Conservation (phyloP, 768 basidiomycete genomes). For the Mycena capillaripes region DNA sequence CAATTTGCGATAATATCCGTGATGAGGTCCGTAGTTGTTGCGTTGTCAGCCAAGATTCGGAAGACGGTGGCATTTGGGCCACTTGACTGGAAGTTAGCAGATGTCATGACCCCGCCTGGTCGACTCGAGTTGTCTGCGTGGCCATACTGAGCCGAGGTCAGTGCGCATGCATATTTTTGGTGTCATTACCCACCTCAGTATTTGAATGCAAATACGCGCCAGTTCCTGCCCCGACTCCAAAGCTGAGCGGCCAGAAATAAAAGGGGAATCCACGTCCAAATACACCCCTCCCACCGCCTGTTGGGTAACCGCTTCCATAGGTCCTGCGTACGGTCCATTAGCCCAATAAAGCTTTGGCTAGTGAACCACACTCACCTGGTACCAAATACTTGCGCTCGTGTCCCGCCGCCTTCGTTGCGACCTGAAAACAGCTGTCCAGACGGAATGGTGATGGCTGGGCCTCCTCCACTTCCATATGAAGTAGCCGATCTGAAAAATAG, state of each 20-base stretch:
- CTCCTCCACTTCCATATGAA: constrained; percentile 52
- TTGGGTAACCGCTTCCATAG: constrained; percentile 66
- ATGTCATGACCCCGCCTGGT: constrained; percentile 62
- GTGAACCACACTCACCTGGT: constrained; percentile 36
- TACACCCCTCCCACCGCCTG: constrained; percentile 50
- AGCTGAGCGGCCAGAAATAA: constrained; percentile 62
- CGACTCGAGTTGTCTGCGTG: constrained; percentile 58
- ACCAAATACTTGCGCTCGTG: constrained; percentile 51
- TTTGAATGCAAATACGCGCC: constrained; percentile 48
- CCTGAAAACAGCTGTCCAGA: constrained; percentile 49
- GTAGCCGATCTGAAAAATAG: constrained; percentile 33
- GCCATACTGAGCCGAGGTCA: constrained; percentile 55
- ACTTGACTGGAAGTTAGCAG: constrained; percentile 60
- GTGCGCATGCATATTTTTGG: too few species aligned
- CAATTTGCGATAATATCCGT: constrained; percentile 59
- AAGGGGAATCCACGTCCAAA: constrained; percentile 57
- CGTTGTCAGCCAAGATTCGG: constrained; percentile 63
- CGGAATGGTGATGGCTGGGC: constrained; percentile 44
- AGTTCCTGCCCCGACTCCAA: constrained; percentile 40
- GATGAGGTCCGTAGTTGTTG: constrained; percentile 60
- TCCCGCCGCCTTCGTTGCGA: constrained; percentile 49
- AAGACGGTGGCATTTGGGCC: constrained; percentile 56
- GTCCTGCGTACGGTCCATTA: constrained; percentile 5
- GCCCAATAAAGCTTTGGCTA: too few species aligned
- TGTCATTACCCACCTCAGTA: constrained; percentile 13